phyloP scores from a whole-genome alignment of 768 basidiomycete genomes.

The Rhodosporidiobolus sp. region DNA sequence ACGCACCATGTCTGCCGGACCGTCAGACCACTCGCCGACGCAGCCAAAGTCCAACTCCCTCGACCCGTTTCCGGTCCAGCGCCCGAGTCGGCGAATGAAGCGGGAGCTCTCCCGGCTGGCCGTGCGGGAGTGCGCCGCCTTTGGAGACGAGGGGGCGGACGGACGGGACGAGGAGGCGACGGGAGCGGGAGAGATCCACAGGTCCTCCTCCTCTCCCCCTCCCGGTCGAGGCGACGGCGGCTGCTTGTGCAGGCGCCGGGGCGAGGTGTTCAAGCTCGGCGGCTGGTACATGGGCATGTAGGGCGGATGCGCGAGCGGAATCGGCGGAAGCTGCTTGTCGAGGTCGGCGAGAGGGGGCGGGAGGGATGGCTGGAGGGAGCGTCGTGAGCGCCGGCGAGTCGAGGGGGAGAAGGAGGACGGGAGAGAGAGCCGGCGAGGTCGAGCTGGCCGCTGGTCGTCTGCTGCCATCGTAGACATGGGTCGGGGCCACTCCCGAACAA shows the following conservation, averaged over 20 bases:
- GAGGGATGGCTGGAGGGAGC: neutral
- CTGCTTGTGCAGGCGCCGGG: neutral
- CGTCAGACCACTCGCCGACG: conserved; percentile 28
- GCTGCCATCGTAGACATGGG: neutral
- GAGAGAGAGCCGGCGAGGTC: conserved; percentile 1
- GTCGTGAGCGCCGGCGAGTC: neutral
- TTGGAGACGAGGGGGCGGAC: neutral
- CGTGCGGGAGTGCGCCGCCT: neutral
- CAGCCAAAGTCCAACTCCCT: conserved; percentile 35
- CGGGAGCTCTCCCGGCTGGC: conserved; percentile 2
- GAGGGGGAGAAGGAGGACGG: neutral
- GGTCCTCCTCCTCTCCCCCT: neutral
- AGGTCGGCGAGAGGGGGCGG: neutral
- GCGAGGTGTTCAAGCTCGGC: too few species aligned
- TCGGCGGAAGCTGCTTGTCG: neutral
- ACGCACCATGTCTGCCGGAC: conserved; percentile 32
- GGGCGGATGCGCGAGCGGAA: conserved; percentile 22
- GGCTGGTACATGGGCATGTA: conserved; percentile 33
- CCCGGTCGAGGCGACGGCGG: neutral
- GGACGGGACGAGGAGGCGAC: neutral
- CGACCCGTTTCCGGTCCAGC: neutral
- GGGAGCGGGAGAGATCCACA: neutral
- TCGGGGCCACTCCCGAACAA: neutral
- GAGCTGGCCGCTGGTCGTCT: neutral
- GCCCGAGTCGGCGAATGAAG: conserved; percentile 3